A percentile compares a stretch with the other conserved stretches of the same genome.
phyloP scores from a whole-genome alignment of 345 rosid species.

The Citrus hindsii region DNA sequence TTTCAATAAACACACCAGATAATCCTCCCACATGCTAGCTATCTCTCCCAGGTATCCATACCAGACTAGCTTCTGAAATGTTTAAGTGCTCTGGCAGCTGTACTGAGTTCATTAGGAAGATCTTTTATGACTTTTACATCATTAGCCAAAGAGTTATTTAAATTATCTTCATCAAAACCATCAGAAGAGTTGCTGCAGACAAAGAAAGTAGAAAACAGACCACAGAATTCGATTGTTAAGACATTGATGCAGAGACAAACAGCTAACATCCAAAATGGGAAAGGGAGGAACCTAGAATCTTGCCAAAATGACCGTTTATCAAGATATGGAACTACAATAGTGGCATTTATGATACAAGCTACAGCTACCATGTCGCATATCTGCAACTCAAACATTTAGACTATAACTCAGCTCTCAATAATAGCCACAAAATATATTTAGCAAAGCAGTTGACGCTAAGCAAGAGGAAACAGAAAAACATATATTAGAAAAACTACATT shows the following conservation, averaged over 20 bases:
- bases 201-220: slow-evolving; percentile 12
- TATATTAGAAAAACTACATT: not conserved
- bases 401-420: not conserved
- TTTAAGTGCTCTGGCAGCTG: slow-evolving; percentile 52
- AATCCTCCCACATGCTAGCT: slow-evolving; percentile 71
- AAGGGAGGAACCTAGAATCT: slow-evolving; percentile 61
- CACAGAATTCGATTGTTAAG: not conserved
- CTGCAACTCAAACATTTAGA: slow-evolving; percentile 38
- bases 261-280: not conserved
- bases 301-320: slow-evolving; percentile 94
- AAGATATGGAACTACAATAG: slow-evolving; percentile 81
- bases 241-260: not conserved
- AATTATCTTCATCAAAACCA: slow-evolving; percentile 83
- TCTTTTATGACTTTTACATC: slow-evolving; percentile 62
- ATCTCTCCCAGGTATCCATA: slow-evolving; percentile 67
- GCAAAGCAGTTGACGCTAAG: not conserved
- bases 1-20: slow-evolving; percentile 37
- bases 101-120: slow-evolving; percentile 60
- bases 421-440: not conserved
- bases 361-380: slow-evolving; percentile 98
- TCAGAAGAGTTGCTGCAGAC: slow-evolving; percentile 80
- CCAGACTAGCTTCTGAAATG: slow-evolving; percentile 90
- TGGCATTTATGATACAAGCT: slow-evolving; percentile 84
- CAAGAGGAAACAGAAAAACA: not conserved
- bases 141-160: slow-evolving; percentile 59